Percentiles rank a stretch among this genome's conserved stretches.
Evolutionary conservation across 345 rosid genomes (phyloP).

Genomic region (Acer negundo): DNA sequence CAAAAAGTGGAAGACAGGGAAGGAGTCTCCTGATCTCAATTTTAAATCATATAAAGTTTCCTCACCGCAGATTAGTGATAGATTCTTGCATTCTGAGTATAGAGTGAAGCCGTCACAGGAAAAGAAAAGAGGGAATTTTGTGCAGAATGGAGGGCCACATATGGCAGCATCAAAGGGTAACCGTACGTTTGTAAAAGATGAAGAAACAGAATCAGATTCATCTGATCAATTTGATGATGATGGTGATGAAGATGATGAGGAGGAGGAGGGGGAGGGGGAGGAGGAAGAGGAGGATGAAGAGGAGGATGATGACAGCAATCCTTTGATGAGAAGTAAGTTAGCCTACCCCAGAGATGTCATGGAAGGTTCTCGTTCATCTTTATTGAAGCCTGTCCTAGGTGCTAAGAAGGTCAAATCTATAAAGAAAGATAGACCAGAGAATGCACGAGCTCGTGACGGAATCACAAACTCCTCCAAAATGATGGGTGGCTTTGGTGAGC

Average conservation of each 20-base stretch:
- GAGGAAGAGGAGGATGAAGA: slow-evolving; percentile 50
- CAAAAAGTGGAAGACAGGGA: slow-evolving; percentile 65
- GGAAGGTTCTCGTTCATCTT: slow-evolving; percentile 51
- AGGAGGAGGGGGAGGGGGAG: background rate
- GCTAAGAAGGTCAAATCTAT: slow-evolving; percentile 41
- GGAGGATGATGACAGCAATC: slow-evolving; percentile 48
- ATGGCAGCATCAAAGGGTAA: slow-evolving; percentile 44
- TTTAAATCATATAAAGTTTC: slow-evolving; percentile 52
- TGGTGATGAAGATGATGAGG: slow-evolving; percentile 51
- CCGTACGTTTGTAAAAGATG: slow-evolving; percentile 42
- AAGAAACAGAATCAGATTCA: slow-evolving; percentile 90
- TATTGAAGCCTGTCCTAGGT: slow-evolving; percentile 47
- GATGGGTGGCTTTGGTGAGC: slow-evolving; percentile 41
- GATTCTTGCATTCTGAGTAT: slow-evolving; percentile 55
- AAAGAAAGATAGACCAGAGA: slow-evolving; percentile 47
- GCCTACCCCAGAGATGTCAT: slow-evolving; percentile 44
- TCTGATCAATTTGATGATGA: slow-evolving; percentile 61
- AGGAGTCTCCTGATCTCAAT: slow-evolving; percentile 56
- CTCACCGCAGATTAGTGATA: slow-evolving; percentile 55
- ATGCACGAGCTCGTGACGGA: slow-evolving; percentile 46
- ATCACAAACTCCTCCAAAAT: slow-evolving; percentile 34
- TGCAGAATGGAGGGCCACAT: slow-evolving; percentile 56
- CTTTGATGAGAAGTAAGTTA: slow-evolving; percentile 48
- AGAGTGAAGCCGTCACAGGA: slow-evolving; percentile 54
- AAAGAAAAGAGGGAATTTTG: slow-evolving; percentile 52